Evolutionary conservation across 2,329 filamentous ascomycete species (phyloP).

Genomic region (Neofusicoccum sp.): DNA sequence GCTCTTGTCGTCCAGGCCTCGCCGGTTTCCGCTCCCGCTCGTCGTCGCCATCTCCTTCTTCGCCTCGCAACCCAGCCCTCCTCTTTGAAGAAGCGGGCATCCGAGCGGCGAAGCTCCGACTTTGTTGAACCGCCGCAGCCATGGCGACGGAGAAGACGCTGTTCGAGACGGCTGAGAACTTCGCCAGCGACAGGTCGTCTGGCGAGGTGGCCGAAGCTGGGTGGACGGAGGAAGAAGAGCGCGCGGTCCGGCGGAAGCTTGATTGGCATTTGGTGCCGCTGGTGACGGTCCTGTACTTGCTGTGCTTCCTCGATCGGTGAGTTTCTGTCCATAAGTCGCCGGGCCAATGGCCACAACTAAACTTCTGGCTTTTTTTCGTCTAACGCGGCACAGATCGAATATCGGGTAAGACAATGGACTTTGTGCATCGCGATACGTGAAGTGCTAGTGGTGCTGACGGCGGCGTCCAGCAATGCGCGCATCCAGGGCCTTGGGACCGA

Average conservation of each 20-base stretch:
- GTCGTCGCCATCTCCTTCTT: background rate
- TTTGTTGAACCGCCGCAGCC: background rate
- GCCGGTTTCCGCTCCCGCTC: background rate
- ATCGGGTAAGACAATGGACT: conserved; percentile 34
- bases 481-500: conserved; percentile 55
- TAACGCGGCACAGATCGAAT: background rate
- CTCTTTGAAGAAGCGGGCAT: background rate
- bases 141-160: background rate
- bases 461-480: conserved; percentile 26
- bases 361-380: background rate
- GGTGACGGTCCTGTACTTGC: conserved; percentile 54
- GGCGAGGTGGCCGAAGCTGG: conserved; percentile 32
- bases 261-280: conserved; percentile 54
- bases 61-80: background rate
- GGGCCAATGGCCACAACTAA: background rate
- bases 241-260: conserved; percentile 49
- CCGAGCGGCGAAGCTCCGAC: background rate
- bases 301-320: conserved; percentile 49
- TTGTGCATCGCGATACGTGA: conserved; percentile 53
- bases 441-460: background rate
- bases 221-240: conserved; percentile 55
- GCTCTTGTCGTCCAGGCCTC: background rate
- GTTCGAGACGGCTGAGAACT: background rate
- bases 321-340: background rate
- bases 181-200: conserved; percentile 1